A percentile compares a stretch with the other conserved stretches of the same genome.
Conservation (phyloP, 306 rosid species). For the Dryas octopetala region DNA sequence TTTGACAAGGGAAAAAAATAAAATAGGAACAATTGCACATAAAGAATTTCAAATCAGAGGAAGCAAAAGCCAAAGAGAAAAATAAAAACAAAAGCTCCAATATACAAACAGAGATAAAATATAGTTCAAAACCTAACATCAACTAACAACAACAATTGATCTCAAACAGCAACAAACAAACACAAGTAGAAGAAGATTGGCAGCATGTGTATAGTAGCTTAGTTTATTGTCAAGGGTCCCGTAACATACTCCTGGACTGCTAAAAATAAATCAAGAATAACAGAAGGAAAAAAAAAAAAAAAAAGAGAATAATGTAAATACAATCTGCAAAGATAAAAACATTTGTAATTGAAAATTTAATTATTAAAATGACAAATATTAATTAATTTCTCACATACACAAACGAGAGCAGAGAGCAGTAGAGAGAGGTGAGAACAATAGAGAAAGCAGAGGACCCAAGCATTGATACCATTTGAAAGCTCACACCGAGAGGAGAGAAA, state of each 20-base stretch:
- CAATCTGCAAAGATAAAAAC: too few species aligned
- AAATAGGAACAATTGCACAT: background rate
- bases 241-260: conserved; percentile 4
- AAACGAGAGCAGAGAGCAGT: too few species aligned
- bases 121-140: background rate
- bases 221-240: conserved; percentile 61
- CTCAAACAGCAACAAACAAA: conserved; percentile 15
- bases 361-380: too few species aligned
- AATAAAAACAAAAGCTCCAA: background rate
- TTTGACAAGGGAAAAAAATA: background rate
- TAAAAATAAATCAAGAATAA: conserved; percentile 16
- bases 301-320: too few species aligned
- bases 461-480: too few species aligned
- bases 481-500: too few species aligned
- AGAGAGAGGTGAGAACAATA: too few species aligned
- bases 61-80: background rate
- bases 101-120: background rate
- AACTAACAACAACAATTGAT: background rate
- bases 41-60: background rate
- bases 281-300: background rate
- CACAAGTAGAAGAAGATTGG: conserved; percentile 62
- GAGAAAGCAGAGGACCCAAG: too few species aligned
- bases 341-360: too few species aligned
- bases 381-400: too few species aligned
- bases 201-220: conserved; percentile 91